A percentile compares a stretch with the other conserved stretches of the same genome.
Conservation (phyloP, 2,329 filamentous ascomycete species). For the Colletotrichum costaricense region DNA sequence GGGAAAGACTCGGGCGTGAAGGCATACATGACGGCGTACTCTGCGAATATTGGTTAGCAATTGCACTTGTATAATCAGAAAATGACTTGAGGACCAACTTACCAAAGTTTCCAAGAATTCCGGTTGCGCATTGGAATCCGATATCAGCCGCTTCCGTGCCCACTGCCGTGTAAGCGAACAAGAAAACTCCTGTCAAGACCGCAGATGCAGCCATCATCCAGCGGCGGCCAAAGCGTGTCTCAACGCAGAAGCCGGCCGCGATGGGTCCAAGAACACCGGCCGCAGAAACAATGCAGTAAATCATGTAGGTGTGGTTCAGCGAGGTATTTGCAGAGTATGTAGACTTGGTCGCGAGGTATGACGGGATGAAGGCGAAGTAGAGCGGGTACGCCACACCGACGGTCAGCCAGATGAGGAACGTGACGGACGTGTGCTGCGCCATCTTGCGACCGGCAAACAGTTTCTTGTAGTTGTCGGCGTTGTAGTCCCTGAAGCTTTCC, state of each 20-base stretch:
- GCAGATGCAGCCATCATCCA: conserved; percentile 58
- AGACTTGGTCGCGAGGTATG: conserved; percentile 53
- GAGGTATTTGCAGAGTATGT: conserved; percentile 40
- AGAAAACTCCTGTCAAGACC: conserved; percentile 56
- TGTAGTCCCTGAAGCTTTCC: conserved; percentile 35
- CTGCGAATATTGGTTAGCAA: conserved; percentile 24
- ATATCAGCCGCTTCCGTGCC: conserved; percentile 50
- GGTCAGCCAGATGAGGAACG: conserved; percentile 55
- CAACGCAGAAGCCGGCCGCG: conserved; percentile 53
- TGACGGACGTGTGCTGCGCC: conserved; percentile 48
- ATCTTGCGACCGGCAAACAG: conserved; percentile 47
- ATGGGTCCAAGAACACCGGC: conserved; percentile 53
- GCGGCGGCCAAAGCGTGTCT: conserved; percentile 53
- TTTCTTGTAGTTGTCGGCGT: conserved; percentile 43
- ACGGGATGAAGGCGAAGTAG: conserved; percentile 59
- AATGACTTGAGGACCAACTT: conserved; percentile 28
- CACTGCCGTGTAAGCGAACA: conserved; percentile 57
- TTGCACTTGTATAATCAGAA: too few species aligned
- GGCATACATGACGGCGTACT: conserved; percentile 51
- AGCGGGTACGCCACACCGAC: conserved; percentile 60
- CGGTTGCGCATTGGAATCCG: conserved; percentile 55
- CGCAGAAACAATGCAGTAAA: conserved; percentile 51
- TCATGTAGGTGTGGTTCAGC: conserved; percentile 46
- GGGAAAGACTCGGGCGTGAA: conserved; percentile 70
- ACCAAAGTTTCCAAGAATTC: conserved; percentile 57